Conservation (phyloP, 208 protist genomes). For the Leptomonas pyrrhocoris region DNA sequence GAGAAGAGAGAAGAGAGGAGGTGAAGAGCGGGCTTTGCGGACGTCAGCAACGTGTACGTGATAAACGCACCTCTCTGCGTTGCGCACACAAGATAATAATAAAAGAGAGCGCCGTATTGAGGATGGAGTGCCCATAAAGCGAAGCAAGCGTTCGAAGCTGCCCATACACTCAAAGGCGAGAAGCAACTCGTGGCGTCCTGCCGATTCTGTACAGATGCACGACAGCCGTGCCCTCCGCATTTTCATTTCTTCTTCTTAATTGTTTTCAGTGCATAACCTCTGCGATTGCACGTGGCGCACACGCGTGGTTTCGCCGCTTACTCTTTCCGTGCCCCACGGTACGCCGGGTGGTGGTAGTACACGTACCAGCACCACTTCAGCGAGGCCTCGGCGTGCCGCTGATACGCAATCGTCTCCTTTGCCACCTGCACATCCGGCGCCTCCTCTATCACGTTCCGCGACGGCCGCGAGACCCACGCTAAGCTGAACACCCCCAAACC, state of each 20-base stretch:
- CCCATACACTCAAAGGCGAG: too few relatives aligned
- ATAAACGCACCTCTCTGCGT: too few relatives aligned
- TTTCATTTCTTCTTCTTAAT: background rate
- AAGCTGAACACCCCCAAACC: slow-evolving; percentile 49
- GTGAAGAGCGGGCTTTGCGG: too few relatives aligned
- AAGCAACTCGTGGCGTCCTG: too few relatives aligned
- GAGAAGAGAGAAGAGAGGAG: too few relatives aligned
- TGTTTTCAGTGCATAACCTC: background rate
- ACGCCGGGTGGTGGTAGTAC: slow-evolving; percentile 87
- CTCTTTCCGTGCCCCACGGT: slow-evolving; percentile 22
- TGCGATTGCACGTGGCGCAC: background rate
- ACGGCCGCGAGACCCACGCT: slow-evolving; percentile 51
- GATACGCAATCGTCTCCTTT: slow-evolving; percentile 59
- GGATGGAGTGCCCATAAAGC: too few relatives aligned
- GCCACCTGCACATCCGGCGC: slow-evolving; percentile 58
- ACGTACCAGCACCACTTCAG: slow-evolving; percentile 85
- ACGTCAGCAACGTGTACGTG: too few relatives aligned
- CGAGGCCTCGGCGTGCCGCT: slow-evolving; percentile 57
- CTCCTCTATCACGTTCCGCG: slow-evolving; percentile 53
- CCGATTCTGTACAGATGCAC: too few relatives aligned
- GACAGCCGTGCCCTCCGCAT: background rate
- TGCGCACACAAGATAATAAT: too few relatives aligned
- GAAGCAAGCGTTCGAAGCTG: too few relatives aligned
- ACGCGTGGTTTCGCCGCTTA: background rate
- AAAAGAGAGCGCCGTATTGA: too few relatives aligned